Evolutionary conservation across 345 rosid species (phyloP).

Genomic region (Syzygium aromaticum): DNA sequence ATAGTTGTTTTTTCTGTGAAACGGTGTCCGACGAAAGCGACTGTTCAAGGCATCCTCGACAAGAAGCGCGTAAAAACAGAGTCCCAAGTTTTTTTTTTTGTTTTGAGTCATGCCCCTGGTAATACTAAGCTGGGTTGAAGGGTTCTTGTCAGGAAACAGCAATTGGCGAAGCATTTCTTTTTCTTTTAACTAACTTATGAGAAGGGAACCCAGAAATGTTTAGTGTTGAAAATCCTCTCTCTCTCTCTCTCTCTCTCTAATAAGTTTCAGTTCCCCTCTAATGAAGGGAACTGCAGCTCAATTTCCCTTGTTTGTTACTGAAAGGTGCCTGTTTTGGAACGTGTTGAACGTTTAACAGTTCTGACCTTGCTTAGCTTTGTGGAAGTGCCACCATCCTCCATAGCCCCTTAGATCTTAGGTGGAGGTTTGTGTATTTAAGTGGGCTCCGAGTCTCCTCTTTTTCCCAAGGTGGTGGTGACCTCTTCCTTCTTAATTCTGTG

Average conservation of each 20-base stretch:
- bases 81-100: background rate
- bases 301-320: slow-evolving; percentile 14
- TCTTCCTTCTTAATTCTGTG: background rate
- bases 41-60: background rate
- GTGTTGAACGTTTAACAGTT: slow-evolving; percentile 15
- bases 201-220: background rate
- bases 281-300: background rate
- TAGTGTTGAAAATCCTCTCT: background rate
- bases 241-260: background rate
- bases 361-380: slow-evolving; percentile 16
- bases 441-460: background rate
- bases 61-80: background rate
- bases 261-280: background rate
- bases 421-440: background rate
- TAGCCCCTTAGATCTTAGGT: slow-evolving; percentile 1
- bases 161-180: background rate
- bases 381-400: slow-evolving; percentile 2
- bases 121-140: background rate
- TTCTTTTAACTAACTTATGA: background rate
- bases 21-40: background rate
- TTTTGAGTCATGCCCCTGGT: background rate
- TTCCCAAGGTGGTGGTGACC: background rate
- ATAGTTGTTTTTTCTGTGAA: background rate
- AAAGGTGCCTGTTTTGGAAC: slow-evolving; percentile 9
- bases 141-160: background rate